These are phyloP conservation scores for Austroboletus rostrupii DNA, from an alignment of 1,284 basidiomycete genomes.

Conservation along the genomic window DNA sequence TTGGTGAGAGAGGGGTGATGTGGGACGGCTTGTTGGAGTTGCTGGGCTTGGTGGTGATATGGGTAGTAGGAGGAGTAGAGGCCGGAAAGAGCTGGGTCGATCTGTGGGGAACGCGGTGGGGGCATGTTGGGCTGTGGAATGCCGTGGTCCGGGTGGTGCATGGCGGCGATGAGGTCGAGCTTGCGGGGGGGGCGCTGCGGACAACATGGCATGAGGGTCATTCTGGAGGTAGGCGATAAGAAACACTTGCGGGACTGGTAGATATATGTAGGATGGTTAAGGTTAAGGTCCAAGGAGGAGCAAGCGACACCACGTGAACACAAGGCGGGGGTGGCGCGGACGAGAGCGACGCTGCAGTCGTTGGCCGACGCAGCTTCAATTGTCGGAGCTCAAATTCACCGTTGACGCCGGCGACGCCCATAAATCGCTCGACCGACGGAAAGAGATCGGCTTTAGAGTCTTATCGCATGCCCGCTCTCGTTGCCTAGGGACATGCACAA, in stretches of 20 bases:
- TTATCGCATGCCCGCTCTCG: neutral
- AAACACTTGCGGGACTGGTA: constrained; percentile 15
- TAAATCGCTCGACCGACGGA: neutral
- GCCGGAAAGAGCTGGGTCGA: constrained; percentile 58
- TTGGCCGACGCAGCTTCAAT: neutral
- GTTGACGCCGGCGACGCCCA: neutral
- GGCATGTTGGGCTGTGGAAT: constrained; percentile 44
- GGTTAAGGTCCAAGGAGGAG: too few relatives aligned
- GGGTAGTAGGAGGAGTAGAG: constrained; percentile 56
- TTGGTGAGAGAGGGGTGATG: constrained; percentile 45
- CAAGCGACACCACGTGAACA: constrained; percentile 8
- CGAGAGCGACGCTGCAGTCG: neutral
- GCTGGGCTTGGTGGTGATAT: constrained; percentile 43
- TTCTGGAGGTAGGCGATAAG: neutral
- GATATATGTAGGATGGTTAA: constrained; percentile 1
- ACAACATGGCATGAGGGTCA: constrained; percentile 17
- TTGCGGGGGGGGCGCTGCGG: constrained; percentile 24
- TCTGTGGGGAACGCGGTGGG: constrained; percentile 54
- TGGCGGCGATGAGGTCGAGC: constrained; percentile 28
- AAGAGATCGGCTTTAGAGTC: too few relatives aligned
- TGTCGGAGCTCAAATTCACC: constrained; percentile 1
- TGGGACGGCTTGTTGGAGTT: constrained; percentile 35
- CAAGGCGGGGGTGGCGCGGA: constrained; percentile 8
- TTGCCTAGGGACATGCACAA: neutral
- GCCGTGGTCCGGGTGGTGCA: constrained; percentile 37